Conservation (phyloP, 2,329 filamentous ascomycete genomes). For the Cladophialophora carrionii region DNA sequence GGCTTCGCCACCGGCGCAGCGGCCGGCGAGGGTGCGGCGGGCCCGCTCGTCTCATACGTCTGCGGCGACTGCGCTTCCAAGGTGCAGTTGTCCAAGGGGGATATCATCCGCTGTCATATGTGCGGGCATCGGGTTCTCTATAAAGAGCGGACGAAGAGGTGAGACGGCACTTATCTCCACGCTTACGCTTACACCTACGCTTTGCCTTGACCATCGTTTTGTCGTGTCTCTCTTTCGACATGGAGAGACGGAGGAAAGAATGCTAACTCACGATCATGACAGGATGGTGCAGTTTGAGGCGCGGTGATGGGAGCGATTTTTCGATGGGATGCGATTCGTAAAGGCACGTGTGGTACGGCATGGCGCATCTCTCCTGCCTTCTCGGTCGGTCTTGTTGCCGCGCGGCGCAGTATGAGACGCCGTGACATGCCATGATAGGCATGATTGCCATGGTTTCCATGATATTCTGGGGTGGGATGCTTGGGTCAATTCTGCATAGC, state of each 20-base stretch:
- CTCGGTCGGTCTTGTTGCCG: not conserved
- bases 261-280: constrained; percentile 12
- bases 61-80: constrained; percentile 85
- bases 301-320: constrained; percentile 58
- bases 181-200: too few relatives aligned
- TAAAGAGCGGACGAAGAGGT: constrained; percentile 98
- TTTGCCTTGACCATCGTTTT: too few relatives aligned
- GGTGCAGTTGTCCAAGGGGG: constrained; percentile 73
- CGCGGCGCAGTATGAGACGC: not conserved
- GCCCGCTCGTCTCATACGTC: constrained; percentile 67
- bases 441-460: too few relatives aligned
- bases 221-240: too few relatives aligned
- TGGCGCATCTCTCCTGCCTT: too few relatives aligned
- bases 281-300: constrained; percentile 99
- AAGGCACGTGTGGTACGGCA: too few relatives aligned
- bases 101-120: constrained; percentile 84
- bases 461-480: not conserved
- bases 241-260: constrained; percentile 6
- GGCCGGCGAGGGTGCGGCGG: constrained; percentile 44
- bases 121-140: constrained; percentile 95
- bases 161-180: not conserved
- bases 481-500: constrained; percentile 1
- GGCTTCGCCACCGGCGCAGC: constrained; percentile 48
- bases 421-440: too few relatives aligned
- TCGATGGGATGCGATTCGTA: not conserved